Evolutionary conservation across 1,284 basidiomycete genomes (phyloP).

Genomic region (Phellinidium pouzarii): DNA sequence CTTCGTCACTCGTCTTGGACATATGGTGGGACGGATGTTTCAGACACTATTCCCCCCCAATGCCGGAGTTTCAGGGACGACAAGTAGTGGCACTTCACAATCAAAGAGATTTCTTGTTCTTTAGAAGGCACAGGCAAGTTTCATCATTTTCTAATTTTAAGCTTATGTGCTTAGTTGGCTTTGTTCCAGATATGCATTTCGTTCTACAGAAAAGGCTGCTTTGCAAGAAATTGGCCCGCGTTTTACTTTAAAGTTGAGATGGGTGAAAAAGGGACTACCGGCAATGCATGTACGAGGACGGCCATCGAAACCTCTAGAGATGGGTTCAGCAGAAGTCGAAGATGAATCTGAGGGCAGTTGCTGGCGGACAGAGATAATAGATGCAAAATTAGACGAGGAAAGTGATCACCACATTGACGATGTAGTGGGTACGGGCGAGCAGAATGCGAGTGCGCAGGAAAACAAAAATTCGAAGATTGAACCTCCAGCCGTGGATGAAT

Average conservation of each 20-base stretch:
- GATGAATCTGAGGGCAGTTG: constrained; percentile 33
- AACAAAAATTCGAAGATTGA: constrained; percentile 23
- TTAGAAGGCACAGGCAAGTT: constrained; percentile 81
- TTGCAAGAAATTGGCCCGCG: constrained; percentile 98
- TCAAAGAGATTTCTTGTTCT: constrained; percentile 97
- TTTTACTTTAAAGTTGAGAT: constrained; percentile 92
- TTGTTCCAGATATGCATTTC: constrained; percentile 81
- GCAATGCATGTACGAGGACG: constrained; percentile 66
- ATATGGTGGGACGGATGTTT: constrained; percentile 89
- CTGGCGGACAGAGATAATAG: constrained; percentile 15
- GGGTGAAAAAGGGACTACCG: constrained; percentile 84
- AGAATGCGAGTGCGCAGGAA: neutral
- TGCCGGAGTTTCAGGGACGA: constrained; percentile 93
- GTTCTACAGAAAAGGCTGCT: constrained; percentile 84
- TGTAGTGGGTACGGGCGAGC: constrained; percentile 7
- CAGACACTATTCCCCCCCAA: constrained; percentile 92
- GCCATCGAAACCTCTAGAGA: constrained; percentile 48
- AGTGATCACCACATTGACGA: constrained; percentile 12
- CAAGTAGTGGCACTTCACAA: constrained; percentile 98
- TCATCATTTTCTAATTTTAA: constrained; percentile 10
- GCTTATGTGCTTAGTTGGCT: neutral
- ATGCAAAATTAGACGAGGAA: constrained; percentile 22
- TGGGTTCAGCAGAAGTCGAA: constrained; percentile 47
- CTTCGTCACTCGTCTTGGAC: constrained; percentile 91
- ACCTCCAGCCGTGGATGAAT: constrained; percentile 63